Base-by-base conservation (phyloP, 148 eudicot species). In the Euryodendron excelsum region DNA sequence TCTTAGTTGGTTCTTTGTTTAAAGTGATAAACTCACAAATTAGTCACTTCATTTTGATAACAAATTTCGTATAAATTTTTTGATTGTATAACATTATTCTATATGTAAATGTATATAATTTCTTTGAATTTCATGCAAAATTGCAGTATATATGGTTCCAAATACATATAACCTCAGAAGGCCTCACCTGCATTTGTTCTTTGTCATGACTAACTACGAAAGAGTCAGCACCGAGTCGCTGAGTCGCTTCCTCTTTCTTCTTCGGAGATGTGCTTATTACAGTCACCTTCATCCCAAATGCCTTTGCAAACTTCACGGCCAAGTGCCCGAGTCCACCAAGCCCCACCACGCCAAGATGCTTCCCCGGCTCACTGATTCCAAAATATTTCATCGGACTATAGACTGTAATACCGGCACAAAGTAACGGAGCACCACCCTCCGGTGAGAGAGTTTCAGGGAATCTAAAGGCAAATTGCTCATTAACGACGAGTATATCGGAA, bases 281-380 rank as follows among this genome's bases (percentile, higher is more conserved):
- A n/a, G 66, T 74, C 50, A 74, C 77, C 66, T 56, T 74, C 77
- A 74, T 58, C 50, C 66, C 66, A 7, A 74, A 74, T 18, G 77
- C 48, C 50, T 74, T 74, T 48, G 77, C 65, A 34, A 73, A 73
- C 21, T 73, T 73, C 9, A 73, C 62, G 0, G 76, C 76, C 63
- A 73, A 31, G 76, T 73, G 76, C 9, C 76, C 76, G 5, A 73
- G 47, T 55, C 76, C 76, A 21, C 76, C 76, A 10, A 73, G 63
- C 9, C 76, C 63, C 28, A 53, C 76, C 47, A 73, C 63, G 11
- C 76, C 76, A 30, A 73, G 3, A 73, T 55, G 61, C 76, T 18
- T 52, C 63, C 66, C 64, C 23, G 65, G 12, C 34, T 56, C n/a
- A 25, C 52, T 58, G 6, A 73, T 33, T 14, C 77, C 65, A 37